These are phyloP conservation scores for Trypanosoma congolense DNA, from an alignment of 208 protist species.

Conservation along the genomic window DNA sequence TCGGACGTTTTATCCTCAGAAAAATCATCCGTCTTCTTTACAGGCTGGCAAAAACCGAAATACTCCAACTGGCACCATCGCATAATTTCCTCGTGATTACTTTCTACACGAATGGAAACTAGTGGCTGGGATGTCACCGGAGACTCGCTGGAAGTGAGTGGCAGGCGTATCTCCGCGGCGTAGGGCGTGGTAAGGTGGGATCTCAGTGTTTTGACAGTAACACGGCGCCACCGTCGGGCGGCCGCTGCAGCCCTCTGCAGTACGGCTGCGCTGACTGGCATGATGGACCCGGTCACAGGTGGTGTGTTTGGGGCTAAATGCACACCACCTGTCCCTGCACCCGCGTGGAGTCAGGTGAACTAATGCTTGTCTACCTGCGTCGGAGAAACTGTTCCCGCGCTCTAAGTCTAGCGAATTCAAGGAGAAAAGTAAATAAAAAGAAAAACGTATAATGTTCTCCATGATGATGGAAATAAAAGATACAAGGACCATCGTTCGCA, in stretches of 20 bases:
- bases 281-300: conserved; percentile 1
- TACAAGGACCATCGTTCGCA: too few species aligned
- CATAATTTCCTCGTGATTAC: conserved; percentile 22
- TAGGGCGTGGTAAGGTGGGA: conserved; percentile 19
- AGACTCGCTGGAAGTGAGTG: conserved; percentile 1
- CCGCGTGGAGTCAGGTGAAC: too few species aligned
- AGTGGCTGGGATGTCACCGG: background rate
- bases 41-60: conserved; percentile 22
- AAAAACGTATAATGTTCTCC: too few species aligned
- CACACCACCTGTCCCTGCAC: too few species aligned
- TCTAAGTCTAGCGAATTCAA: too few species aligned
- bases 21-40: background rate
- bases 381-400: too few species aligned
- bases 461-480: too few species aligned
- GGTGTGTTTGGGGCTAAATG: too few species aligned
- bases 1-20: background rate
- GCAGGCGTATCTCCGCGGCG: conserved; percentile 2
- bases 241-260: conserved; percentile 20
- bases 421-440: too few species aligned
- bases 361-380: too few species aligned
- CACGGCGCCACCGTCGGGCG: conserved; percentile 27
- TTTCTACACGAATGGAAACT: conserved; percentile 23
- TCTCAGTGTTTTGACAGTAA: conserved; percentile 27
- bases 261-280: conserved; percentile 17
- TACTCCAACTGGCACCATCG: conserved; percentile 24